Evolutionary conservation across 2,329 filamentous ascomycete genomes (phyloP).

Genomic region (Phialophora chinensis): DNA sequence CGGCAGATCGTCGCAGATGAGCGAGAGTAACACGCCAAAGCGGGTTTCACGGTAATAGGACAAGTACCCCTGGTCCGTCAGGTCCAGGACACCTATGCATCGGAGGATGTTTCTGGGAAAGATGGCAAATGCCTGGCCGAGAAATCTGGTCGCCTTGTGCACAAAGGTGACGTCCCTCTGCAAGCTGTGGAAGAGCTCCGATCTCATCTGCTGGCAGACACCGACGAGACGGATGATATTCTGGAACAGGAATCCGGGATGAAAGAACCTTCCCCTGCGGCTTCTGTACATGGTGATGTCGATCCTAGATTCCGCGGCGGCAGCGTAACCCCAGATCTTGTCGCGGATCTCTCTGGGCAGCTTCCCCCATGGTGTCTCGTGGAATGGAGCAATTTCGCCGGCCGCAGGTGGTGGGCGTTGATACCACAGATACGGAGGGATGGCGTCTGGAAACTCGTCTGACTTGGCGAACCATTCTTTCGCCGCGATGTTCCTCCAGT

Average conservation of each 20-base stretch:
- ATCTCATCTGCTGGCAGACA: background rate
- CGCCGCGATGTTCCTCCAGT: background rate
- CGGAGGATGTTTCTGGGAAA: background rate
- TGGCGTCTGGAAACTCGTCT: background rate
- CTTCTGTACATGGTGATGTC: background rate
- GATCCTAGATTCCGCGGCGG: background rate
- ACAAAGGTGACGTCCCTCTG: background rate
- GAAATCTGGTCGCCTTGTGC: background rate
- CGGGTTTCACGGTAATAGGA: background rate
- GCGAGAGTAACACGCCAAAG: background rate
- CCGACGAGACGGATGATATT: background rate
- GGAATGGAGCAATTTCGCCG: background rate
- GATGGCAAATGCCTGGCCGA: background rate
- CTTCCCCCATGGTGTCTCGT: background rate
- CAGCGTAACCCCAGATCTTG: background rate
- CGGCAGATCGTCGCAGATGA: background rate
- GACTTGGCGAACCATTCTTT: background rate
- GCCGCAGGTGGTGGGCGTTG: background rate
- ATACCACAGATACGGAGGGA: background rate
- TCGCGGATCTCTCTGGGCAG: background rate
- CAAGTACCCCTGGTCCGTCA: background rate
- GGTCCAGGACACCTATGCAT: background rate
- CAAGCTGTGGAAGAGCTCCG: background rate
- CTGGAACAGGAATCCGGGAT: background rate
- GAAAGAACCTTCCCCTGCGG: background rate